Conservation (phyloP, 495 filamentous ascomycete genomes). For the Penicillium turbatum region DNA sequence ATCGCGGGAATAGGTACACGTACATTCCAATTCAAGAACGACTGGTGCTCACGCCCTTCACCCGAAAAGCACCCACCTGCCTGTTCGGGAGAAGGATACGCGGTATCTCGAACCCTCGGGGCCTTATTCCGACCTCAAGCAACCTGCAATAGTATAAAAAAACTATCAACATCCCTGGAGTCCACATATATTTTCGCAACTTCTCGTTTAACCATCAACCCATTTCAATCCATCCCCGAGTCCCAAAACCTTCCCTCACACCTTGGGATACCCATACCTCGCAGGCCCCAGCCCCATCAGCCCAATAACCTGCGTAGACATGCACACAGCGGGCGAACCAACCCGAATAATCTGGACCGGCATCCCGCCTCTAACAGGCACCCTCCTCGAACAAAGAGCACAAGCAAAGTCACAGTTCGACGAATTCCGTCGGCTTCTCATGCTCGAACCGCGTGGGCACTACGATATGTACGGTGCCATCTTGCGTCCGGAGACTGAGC, state of each 20-base stretch:
- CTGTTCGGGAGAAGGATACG: neutral
- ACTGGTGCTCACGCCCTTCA: too few relatives aligned
- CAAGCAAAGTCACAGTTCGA: conserved; percentile 20
- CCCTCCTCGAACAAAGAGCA: conserved; percentile 18
- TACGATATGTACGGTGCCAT: conserved; percentile 28
- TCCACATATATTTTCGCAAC: neutral
- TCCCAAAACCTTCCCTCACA: neutral
- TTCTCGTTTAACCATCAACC: too few relatives aligned
- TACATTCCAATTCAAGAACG: too few relatives aligned
- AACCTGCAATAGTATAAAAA: neutral
- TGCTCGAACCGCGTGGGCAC: conserved; percentile 24
- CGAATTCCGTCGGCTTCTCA: conserved; percentile 16
- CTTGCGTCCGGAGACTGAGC: conserved; percentile 16
- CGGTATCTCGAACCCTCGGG: neutral
- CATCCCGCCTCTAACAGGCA: conserved; percentile 15
- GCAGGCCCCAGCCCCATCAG: neutral
- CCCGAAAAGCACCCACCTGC: neutral
- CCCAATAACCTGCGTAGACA: conserved; percentile 18
- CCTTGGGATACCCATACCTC: neutral
- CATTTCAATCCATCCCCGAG: too few relatives aligned
- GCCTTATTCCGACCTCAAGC: neutral
- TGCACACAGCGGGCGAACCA: conserved; percentile 27
- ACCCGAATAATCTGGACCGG: conserved; percentile 19
- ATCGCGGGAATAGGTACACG: too few relatives aligned
- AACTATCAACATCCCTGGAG: neutral